A percentile compares a stretch with the other conserved stretches of the same genome.
Evolutionary conservation across 139 green algal species (phyloP).

Genomic region (Chlorella sorokiniana): DNA sequence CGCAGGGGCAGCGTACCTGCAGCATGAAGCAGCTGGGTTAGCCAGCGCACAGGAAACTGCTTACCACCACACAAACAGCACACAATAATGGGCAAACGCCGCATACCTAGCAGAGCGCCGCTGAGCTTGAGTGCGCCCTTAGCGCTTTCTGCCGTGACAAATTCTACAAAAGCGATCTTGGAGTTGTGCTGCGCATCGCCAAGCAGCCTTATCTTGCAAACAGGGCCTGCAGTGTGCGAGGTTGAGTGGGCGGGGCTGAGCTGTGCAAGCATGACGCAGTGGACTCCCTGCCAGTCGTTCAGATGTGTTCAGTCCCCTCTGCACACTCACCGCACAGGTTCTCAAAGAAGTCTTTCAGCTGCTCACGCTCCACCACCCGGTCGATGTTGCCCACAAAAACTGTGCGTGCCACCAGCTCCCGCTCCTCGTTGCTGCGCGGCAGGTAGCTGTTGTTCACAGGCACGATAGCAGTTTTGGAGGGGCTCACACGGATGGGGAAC

Average conservation of each 20-base stretch:
- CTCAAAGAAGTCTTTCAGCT: slow-evolving; percentile 89
- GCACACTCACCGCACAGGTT: slow-evolving; percentile 80
- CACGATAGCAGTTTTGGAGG: slow-evolving; percentile 93
- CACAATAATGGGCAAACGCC: neutral
- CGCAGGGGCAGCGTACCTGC: slow-evolving; percentile 77
- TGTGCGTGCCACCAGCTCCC: slow-evolving; percentile 76
- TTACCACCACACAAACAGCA: no score
- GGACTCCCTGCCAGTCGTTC: no score
- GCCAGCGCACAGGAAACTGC: neutral
- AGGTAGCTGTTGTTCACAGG: slow-evolving; percentile 86
- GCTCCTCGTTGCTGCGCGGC: slow-evolving; percentile 64
- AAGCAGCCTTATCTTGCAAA: slow-evolving; percentile 84
- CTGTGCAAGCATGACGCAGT: no score
- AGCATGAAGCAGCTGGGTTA: neutral
- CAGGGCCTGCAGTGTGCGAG: slow-evolving; percentile 56
- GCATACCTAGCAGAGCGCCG: slow-evolving; percentile 82
- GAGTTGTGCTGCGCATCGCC: slow-evolving; percentile 88
- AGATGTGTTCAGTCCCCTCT: neutral
- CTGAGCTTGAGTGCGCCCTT: slow-evolving; percentile 89
- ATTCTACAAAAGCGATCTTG: slow-evolving; percentile 97
- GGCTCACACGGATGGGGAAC: slow-evolving; percentile 82
- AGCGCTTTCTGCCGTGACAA: slow-evolving; percentile 78
- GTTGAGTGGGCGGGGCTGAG: neutral
- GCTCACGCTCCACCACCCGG: slow-evolving; percentile 73
- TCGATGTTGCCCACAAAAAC: slow-evolving; percentile 97